Conservation (phyloP, 139 green algal genomes). For the Chlorella sp. region DNA sequence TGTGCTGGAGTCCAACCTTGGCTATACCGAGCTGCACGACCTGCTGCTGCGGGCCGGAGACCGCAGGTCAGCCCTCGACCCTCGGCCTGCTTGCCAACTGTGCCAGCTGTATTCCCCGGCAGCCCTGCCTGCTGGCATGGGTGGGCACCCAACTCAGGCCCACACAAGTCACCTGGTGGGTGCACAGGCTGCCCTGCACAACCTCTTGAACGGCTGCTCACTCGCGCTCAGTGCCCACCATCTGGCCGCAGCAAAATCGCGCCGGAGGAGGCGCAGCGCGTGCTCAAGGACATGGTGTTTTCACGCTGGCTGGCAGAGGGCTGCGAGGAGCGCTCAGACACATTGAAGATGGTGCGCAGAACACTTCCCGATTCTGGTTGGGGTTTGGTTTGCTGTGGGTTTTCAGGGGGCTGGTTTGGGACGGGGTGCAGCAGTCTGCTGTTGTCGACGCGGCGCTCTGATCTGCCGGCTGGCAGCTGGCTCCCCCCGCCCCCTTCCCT, state of each 20-base stretch:
- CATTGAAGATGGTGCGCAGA: slow-evolving; percentile 61
- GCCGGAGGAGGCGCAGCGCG: slow-evolving; percentile 56
- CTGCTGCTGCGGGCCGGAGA: slow-evolving; percentile 55
- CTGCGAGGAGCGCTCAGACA: slow-evolving; percentile 78
- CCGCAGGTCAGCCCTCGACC: slow-evolving; percentile 57
- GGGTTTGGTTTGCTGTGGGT: too few species aligned
- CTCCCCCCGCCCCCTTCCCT: too few species aligned
- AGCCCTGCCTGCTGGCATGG: too few species aligned
- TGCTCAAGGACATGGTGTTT: slow-evolving; percentile 82
- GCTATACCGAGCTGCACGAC: slow-evolving; percentile 78
- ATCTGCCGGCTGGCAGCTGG: too few species aligned
- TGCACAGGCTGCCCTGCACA: neutral
- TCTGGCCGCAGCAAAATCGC: slow-evolving; percentile 42
- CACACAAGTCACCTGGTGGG: too few species aligned
- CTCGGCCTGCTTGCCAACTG: too few species aligned
- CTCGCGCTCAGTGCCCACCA: neutral
- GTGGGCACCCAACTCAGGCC: too few species aligned
- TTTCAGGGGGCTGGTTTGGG: too few species aligned
- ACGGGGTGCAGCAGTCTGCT: too few species aligned
- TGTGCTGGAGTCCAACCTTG: slow-evolving; percentile 90
- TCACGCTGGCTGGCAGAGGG: slow-evolving; percentile 54
- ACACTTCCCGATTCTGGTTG: too few species aligned
- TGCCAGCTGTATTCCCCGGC: too few species aligned
- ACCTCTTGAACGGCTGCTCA: neutral
- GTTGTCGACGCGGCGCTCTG: too few species aligned